A percentile compares a stretch with the other conserved stretches of the same genome.
These are phyloP conservation scores for Colletotrichum cordylinicola DNA, from an alignment of 2,329 filamentous ascomycete genomes.

Conservation along the genomic window DNA sequence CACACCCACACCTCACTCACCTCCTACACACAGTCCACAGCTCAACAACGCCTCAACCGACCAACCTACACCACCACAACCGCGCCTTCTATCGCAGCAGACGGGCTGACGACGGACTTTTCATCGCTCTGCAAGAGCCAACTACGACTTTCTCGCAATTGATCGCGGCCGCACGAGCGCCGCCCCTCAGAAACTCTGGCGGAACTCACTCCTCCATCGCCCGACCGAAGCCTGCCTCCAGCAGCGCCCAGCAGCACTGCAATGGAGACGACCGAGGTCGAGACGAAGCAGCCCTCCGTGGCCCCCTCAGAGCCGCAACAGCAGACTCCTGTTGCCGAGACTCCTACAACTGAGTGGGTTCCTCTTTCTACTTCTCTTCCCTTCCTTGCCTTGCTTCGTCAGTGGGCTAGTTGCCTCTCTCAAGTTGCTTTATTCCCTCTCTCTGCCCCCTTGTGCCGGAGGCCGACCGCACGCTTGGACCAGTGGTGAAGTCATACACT, in stretches of 20 bases:
- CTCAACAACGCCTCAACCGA: neutral
- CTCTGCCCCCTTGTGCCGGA: neutral
- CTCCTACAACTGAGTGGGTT: conserved; percentile 16
- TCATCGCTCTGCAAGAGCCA: neutral
- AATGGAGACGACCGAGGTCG: conserved; percentile 18
- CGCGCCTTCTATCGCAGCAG: neutral
- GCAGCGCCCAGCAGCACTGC: neutral
- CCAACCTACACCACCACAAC: neutral
- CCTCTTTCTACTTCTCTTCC: neutral
- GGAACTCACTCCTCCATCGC: neutral
- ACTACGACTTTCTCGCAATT: neutral
- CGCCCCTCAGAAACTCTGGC: neutral
- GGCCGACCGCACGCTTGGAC: neutral
- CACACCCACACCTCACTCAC: neutral
- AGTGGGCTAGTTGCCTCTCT: neutral
- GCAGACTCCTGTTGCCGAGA: conserved; percentile 12
- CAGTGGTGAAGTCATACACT: conserved; percentile 19
- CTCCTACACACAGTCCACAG: neutral
- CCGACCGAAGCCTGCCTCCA: neutral
- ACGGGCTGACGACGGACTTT: neutral
- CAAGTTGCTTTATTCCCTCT: neutral
- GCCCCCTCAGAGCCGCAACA: conserved; percentile 14
- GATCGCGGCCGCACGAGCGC: neutral
- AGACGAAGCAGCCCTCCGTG: conserved; percentile 20
- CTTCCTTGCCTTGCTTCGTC: neutral